Conservation (phyloP, 2,329 filamentous ascomycete species). For the Trichoderma citrinoviride region DNA sequence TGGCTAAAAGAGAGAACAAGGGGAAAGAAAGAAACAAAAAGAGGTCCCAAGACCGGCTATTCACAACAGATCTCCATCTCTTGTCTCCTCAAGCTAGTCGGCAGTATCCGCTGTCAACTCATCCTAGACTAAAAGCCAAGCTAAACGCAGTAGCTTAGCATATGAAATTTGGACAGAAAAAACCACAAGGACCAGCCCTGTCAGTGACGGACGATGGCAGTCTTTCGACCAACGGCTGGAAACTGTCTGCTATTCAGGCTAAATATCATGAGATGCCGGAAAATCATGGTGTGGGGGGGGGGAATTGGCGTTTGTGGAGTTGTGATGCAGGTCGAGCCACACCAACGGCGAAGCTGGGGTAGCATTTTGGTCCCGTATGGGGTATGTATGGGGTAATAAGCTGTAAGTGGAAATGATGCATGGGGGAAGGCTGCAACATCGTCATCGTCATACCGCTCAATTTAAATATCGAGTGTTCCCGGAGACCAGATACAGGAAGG, state of each 20-base stretch:
- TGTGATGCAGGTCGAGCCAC: slow-evolving; percentile 10
- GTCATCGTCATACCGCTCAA: slow-evolving; percentile 14
- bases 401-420: background rate
- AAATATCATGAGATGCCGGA: slow-evolving; percentile 11
- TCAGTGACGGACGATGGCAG: background rate
- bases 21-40: background rate
- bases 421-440: background rate
- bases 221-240: slow-evolving; percentile 2
- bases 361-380: background rate
- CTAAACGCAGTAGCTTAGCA: background rate
- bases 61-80: background rate
- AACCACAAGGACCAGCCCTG: background rate
- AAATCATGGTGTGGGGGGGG: background rate
- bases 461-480: slow-evolving; percentile 8
- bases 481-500: background rate
- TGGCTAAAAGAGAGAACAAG: slow-evolving; percentile 7
- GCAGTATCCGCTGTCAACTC: background rate
- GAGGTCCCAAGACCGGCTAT: slow-evolving; percentile 3
- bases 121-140: background rate
- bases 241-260: slow-evolving; percentile 4
- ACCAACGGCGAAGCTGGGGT: slow-evolving; percentile 1
- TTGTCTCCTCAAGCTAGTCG: background rate
- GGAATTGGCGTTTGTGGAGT: background rate
- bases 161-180: background rate
- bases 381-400: slow-evolving; percentile 4